Conservation (phyloP, 1,284 basidiomycete species). For the Taiwanofungus camphoratus region DNA sequence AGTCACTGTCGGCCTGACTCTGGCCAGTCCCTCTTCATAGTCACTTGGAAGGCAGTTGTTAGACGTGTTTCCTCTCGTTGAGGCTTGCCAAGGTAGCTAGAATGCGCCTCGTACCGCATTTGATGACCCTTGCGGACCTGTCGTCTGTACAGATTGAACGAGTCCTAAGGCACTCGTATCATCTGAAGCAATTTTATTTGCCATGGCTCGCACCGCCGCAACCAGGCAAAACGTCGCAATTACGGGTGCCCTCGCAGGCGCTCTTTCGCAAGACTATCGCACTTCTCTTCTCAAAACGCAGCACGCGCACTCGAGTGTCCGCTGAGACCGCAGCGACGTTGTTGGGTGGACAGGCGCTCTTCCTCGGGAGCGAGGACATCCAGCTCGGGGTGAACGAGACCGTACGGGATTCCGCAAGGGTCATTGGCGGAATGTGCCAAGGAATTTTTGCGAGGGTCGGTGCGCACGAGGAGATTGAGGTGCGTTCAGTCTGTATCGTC, state of each 20-base stretch:
- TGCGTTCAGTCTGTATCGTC: constrained; percentile 28
- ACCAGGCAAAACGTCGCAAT: constrained; percentile 26
- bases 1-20: too few relatives aligned
- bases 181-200: constrained; percentile 54
- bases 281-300: constrained; percentile 89
- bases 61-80: not conserved
- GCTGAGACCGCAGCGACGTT: constrained; percentile 76
- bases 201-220: constrained; percentile 51
- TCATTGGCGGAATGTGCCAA: constrained; percentile 92
- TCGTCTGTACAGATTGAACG: constrained; percentile 63
- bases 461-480: constrained; percentile 89
- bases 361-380: constrained; percentile 89
- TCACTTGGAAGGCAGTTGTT: too few relatives aligned
- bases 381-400: constrained; percentile 96
- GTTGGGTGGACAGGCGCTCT: constrained; percentile 88
- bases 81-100: not conserved
- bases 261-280: constrained; percentile 82
- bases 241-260: constrained; percentile 62
- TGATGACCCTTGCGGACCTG: constrained; percentile 85
- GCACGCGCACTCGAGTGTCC: constrained; percentile 87
- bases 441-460: constrained; percentile 97
- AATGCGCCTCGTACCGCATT: constrained; percentile 45
- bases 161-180: constrained; percentile 54
- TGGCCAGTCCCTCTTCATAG: too few relatives aligned
- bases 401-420: constrained; percentile 78